Percentiles rank a stretch among this genome's conserved stretches.
Conservation (phyloP, 768 basidiomycete genomes). For the Bullera alba region DNA sequence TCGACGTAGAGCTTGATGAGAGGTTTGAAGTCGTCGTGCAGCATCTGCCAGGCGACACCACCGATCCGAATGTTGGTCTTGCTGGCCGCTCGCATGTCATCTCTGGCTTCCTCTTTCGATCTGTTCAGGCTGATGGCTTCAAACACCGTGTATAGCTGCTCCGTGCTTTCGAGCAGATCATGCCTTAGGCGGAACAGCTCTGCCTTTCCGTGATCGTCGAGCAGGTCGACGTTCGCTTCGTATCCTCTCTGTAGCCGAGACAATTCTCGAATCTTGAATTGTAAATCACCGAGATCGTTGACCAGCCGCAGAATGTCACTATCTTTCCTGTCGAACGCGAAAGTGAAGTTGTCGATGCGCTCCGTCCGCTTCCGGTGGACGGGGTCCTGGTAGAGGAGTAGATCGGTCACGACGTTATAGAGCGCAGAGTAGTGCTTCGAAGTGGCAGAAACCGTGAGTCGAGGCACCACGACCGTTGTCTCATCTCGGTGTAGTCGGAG, state of each 20-base stretch:
- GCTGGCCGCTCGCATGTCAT: constrained; percentile 63
- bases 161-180: constrained; percentile 63
- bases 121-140: constrained; percentile 65
- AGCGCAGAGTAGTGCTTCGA: constrained; percentile 75
- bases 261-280: constrained; percentile 59
- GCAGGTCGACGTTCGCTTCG: constrained; percentile 43
- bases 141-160: constrained; percentile 76
- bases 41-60: constrained; percentile 87
- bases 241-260: constrained; percentile 47
- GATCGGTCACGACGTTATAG: constrained; percentile 75
- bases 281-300: constrained; percentile 50
- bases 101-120: constrained; percentile 67
- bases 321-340: constrained; percentile 62
- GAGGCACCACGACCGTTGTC: constrained; percentile 71
- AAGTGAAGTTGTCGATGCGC: constrained; percentile 70
- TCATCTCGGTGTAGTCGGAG: constrained; percentile 61
- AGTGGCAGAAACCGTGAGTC: constrained; percentile 77
- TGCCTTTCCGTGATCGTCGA: constrained; percentile 48
- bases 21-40: constrained; percentile 61
- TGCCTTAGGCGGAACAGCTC: constrained; percentile 64
- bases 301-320: constrained; percentile 23
- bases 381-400: constrained; percentile 84
- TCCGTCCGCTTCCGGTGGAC: constrained; percentile 70
- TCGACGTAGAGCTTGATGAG: constrained; percentile 80
- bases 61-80: constrained; percentile 72